Conservation (phyloP, 768 basidiomycete species). For the Agrocybe chaxingu region DNA sequence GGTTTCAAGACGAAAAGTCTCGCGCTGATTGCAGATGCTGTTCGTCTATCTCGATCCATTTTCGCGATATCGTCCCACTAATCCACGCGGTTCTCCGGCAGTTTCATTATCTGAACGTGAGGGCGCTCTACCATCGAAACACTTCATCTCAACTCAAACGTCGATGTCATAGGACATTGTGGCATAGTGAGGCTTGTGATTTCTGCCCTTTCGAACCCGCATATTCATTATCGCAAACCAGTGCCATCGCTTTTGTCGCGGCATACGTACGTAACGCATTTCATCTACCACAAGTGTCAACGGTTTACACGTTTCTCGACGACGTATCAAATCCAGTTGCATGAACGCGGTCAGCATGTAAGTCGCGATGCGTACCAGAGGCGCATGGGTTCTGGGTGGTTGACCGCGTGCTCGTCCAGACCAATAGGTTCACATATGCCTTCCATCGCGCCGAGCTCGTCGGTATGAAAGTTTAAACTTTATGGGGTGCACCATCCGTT, state of each 20-base stretch:
- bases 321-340: slow-evolving; percentile 25
- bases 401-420: slow-evolving; percentile 25
- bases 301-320: neutral
- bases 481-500: neutral
- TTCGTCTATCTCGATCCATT: slow-evolving; percentile 25
- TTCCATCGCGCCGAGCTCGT: slow-evolving; percentile 56
- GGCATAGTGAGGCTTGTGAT: slow-evolving; percentile 33
- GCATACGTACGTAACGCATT: slow-evolving; percentile 32
- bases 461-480: slow-evolving; percentile 29
- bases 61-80: slow-evolving; percentile 3
- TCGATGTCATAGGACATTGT: slow-evolving; percentile 44
- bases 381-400: slow-evolving; percentile 2
- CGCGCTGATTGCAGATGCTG: slow-evolving; percentile 55
- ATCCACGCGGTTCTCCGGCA: slow-evolving; percentile 16
- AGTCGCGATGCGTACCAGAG: slow-evolving; percentile 24
- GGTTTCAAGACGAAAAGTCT: slow-evolving; percentile 54
- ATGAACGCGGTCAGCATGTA: slow-evolving; percentile 40
- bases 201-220: neutral
- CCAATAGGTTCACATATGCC: slow-evolving; percentile 49
- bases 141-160: slow-evolving; percentile 21
- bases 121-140: slow-evolving; percentile 21
- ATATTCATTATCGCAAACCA: slow-evolving; percentile 8
- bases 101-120: slow-evolving; percentile 58
- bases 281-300: neutral
- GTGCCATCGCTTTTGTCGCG: slow-evolving; percentile 42